A percentile compares a stretch with the other conserved stretches of the same genome.
Conservation (phyloP, 129 eudicot genomes). For the Deinandra increscens region DNA sequence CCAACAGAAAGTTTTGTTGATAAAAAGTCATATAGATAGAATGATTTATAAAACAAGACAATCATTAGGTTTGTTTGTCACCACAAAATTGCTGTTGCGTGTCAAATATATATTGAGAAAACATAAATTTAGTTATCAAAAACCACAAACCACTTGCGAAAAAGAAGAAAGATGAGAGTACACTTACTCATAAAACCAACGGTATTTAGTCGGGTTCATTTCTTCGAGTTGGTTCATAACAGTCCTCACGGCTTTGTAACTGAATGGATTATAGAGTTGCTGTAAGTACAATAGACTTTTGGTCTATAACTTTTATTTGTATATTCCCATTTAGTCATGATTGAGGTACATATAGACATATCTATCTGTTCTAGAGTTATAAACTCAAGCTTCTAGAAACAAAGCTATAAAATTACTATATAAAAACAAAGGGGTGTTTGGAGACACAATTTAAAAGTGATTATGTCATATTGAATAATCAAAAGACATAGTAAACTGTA, state of each 20-base stretch:
- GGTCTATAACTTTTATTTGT: neutral
- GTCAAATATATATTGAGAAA: slow-evolving; percentile 5
- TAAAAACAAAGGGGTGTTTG: neutral
- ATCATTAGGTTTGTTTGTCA: slow-evolving; percentile 58
- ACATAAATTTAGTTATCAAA: slow-evolving; percentile 5
- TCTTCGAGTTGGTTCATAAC: too few relatives aligned
- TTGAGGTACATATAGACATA: neutral
- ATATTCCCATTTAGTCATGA: neutral
- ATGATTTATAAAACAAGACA: slow-evolving; percentile 40
- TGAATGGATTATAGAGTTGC: slow-evolving; percentile 79
- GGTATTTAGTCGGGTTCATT: too few relatives aligned
- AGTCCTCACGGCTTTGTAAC: too few relatives aligned
- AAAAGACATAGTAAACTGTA: neutral
- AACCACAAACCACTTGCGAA: slow-evolving; percentile 1
- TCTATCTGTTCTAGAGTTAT: neutral
- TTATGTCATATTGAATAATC: neutral
- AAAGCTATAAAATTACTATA: neutral
- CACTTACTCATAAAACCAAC: slow-evolving; percentile 90
- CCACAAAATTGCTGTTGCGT: slow-evolving; percentile 51
- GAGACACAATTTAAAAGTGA: neutral
- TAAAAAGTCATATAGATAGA: neutral
- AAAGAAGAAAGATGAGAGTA: slow-evolving; percentile 17
- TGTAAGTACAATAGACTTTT: slow-evolving; percentile 38
- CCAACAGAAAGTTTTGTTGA: too few relatives aligned
- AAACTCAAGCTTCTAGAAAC: neutral